phyloP scores from a whole-genome alignment of 768 basidiomycete genomes.

The Termitomyces sp. region DNA sequence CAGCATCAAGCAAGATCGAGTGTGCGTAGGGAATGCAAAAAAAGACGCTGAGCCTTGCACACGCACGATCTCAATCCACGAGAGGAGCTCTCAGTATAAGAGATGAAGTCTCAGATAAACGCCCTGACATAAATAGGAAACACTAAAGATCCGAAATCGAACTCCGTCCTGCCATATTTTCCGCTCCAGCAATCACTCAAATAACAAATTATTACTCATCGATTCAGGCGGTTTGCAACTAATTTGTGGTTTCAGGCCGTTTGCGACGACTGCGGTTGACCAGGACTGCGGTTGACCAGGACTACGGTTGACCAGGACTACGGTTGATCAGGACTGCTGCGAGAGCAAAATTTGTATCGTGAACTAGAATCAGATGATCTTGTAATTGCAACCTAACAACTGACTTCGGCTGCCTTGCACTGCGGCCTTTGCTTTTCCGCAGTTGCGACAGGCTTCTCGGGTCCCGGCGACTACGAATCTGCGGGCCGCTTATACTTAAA shows the following conservation, averaged over 20 bases:
- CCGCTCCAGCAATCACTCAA: not conserved
- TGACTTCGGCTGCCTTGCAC: not conserved
- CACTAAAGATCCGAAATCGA: too few species aligned
- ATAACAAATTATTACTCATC: not conserved
- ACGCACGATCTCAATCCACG: too few species aligned
- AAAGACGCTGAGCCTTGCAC: too few species aligned
- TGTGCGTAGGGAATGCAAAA: too few species aligned
- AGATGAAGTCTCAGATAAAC: too few species aligned
- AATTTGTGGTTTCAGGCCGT: not conserved
- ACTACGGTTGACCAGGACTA: not conserved
- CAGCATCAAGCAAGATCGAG: too few species aligned
- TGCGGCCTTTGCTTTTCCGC: not conserved
- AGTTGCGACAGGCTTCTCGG: too few species aligned
- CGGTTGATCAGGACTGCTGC: not conserved
- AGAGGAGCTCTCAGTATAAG: too few species aligned
- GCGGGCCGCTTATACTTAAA: not conserved
- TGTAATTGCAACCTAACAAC: too few species aligned
- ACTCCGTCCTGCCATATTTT: too few species aligned
- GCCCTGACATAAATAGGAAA: too few species aligned
- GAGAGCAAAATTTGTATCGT: not conserved
- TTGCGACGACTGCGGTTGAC: not conserved
- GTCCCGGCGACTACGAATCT: not conserved
- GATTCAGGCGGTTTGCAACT: too few species aligned
- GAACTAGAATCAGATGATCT: not conserved
- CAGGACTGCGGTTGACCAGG: not conserved